phyloP scores from a whole-genome alignment of 2,329 filamentous ascomycete species.

The Torrubiellomyces zombiae region DNA sequence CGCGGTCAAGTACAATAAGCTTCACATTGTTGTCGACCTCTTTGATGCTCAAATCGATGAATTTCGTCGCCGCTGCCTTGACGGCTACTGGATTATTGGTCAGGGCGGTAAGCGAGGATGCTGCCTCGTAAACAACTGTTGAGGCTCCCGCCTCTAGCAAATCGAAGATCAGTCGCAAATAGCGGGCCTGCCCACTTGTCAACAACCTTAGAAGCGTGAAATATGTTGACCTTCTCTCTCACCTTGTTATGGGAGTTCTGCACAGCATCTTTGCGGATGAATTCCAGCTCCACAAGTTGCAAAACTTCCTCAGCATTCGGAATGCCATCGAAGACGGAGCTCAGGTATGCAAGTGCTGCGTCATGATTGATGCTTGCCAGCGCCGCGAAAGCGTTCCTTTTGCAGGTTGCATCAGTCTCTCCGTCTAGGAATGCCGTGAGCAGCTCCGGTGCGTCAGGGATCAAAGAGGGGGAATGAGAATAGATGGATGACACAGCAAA shows the following conservation, averaged over 20 bases:
- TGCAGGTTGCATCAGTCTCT: conserved; percentile 90
- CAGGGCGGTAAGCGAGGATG: conserved; percentile 81
- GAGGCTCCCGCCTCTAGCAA: conserved; percentile 83
- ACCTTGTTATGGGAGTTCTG: conserved; percentile 91
- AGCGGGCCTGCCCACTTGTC: conserved; percentile 49
- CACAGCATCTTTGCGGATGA: conserved; percentile 94
- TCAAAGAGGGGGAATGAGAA: conserved; percentile 76
- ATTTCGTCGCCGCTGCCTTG: conserved; percentile 88
- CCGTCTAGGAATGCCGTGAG: conserved; percentile 76
- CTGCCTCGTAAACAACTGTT: conserved; percentile 94
- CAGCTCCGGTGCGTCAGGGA: conserved; percentile 88
- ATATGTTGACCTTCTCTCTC: conserved; percentile 10
- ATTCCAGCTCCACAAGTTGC: conserved; percentile 87
- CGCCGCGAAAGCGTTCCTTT: conserved; percentile 91
- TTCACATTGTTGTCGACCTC: conserved; percentile 99
- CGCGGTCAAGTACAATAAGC: conserved; percentile 88
- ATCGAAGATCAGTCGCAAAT: conserved; percentile 90
- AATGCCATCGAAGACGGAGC: conserved; percentile 79
- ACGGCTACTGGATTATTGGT: conserved; percentile 96
- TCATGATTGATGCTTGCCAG: conserved; percentile 85
- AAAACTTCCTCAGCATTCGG: conserved; percentile 87
- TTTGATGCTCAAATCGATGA: conserved; percentile 93
- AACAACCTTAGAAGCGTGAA: conserved; percentile 11
- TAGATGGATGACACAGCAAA: conserved; percentile 89
- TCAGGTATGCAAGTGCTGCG: conserved; percentile 76